A percentile compares a stretch with the other conserved stretches of the same genome.
Evolutionary conservation across 2,329 filamentous ascomycete species (phyloP).

Genomic region (Aspergillus nomiae): DNA sequence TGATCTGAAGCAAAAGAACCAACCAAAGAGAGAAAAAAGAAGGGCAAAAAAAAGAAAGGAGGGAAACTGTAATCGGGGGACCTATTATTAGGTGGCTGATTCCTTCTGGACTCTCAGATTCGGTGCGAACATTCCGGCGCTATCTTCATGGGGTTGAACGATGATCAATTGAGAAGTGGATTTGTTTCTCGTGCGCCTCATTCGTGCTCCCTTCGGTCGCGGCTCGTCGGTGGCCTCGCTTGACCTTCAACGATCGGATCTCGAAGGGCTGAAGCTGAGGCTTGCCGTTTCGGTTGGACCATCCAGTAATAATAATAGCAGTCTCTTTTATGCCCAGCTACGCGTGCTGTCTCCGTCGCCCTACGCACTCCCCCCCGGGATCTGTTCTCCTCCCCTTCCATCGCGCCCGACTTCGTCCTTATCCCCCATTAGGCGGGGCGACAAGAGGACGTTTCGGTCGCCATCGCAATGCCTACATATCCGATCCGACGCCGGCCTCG

Average conservation of each 20-base stretch:
- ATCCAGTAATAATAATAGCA: not conserved
- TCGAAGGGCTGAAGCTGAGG: slow-evolving; percentile 1
- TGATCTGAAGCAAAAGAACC: not conserved
- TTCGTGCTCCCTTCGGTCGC: slow-evolving; percentile 1
- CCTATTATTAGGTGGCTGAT: slow-evolving; percentile 1
- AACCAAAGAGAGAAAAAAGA: not conserved
- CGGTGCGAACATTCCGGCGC: not conserved
- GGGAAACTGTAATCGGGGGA: not conserved
- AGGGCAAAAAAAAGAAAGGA: not conserved
- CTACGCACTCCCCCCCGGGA: not conserved
- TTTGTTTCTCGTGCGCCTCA: not conserved
- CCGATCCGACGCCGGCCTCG: slow-evolving; percentile 40
- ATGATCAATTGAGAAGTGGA: not conserved
- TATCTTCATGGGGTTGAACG: not conserved
- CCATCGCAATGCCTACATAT: slow-evolving; percentile 33
- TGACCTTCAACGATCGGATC: not conserved
- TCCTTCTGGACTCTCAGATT: not conserved
- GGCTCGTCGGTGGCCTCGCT: slow-evolving; percentile 1
- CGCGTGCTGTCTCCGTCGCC: not conserved
- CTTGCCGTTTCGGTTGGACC: not conserved
- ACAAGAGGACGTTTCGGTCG: slow-evolving; percentile 12
- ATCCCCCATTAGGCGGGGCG: slow-evolving; percentile 18
- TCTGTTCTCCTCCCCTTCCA: slow-evolving; percentile 5
- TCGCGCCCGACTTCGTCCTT: slow-evolving; percentile 3
- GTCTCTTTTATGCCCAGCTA: not conserved